These are phyloP conservation scores for Phytophthora agathidicida DNA, from an alignment of 352 stramenopile genomes.

Conservation along the genomic window DNA sequence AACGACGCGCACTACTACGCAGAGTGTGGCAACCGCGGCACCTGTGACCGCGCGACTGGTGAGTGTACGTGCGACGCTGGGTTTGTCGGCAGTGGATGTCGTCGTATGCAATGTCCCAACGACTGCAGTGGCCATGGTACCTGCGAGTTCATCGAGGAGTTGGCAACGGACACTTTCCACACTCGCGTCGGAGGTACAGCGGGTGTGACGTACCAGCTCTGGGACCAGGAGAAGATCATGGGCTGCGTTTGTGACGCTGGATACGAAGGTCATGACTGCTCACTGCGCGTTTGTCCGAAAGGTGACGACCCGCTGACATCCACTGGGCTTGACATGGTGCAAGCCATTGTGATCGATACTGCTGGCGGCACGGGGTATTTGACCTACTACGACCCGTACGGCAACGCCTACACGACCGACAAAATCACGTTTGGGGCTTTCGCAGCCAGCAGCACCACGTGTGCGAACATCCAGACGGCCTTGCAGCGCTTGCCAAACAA, in stretches of 20 bases:
- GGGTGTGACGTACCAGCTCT: constrained; percentile 53
- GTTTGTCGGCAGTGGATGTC: constrained; percentile 78
- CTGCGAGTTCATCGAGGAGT: constrained; percentile 78
- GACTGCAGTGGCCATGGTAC: constrained; percentile 59
- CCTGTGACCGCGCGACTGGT: constrained; percentile 73
- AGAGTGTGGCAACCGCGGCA: constrained; percentile 72
- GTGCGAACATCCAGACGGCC: constrained; percentile 43
- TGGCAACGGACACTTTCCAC: constrained; percentile 50
- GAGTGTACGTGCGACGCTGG: constrained; percentile 83
- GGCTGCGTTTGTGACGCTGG: constrained; percentile 79
- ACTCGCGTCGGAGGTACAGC: constrained; percentile 45
- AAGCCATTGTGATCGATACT: constrained; percentile 24
- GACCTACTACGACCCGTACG: constrained; percentile 80
- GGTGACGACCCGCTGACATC: constrained; percentile 74
- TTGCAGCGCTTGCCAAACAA: constrained; percentile 68
- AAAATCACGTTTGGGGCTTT: constrained; percentile 34
- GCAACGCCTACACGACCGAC: constrained; percentile 64
- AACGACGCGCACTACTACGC: constrained; percentile 58
- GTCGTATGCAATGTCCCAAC: constrained; percentile 58
- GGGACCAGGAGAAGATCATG: constrained; percentile 85
- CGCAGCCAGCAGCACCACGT: constrained; percentile 18
- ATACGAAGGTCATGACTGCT: constrained; percentile 63
- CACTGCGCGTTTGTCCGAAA: constrained; percentile 53
- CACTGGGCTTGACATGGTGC: constrained; percentile 59
- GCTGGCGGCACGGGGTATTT: constrained; percentile 36